These are phyloP conservation scores for Pistacia atlantica DNA, from an alignment of 345 rosid species.

Conservation along the genomic window DNA sequence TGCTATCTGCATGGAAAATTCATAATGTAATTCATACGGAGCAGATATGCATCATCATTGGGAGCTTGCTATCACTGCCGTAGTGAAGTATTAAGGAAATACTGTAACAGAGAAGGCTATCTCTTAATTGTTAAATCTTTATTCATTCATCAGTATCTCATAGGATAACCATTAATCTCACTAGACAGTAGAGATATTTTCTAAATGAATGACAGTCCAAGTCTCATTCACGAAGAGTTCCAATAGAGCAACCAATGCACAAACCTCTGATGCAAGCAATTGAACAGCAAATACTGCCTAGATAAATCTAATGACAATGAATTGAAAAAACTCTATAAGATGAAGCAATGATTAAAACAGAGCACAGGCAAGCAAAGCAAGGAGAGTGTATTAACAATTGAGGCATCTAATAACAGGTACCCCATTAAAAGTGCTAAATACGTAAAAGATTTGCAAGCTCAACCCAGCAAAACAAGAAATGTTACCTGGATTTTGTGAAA, in stretches of 20 bases:
- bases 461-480: slow-evolving; percentile 16
- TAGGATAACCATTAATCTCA: background rate
- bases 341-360: background rate
- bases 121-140: background rate
- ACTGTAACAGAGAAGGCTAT: background rate
- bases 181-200: background rate
- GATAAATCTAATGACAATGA: background rate
- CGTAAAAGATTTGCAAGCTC: background rate
- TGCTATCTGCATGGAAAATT: slow-evolving; percentile 64
- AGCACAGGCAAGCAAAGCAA: background rate
- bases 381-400: background rate
- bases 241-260: background rate
- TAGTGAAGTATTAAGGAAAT: background rate
- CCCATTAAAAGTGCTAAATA: background rate
- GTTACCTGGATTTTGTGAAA: slow-evolving; percentile 95
- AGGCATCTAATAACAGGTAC: background rate
- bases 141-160: background rate
- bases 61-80: background rate
- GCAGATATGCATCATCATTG: background rate
- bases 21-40: slow-evolving; percentile 5
- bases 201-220: background rate
- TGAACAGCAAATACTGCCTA: background rate
- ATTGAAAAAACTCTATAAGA: background rate
- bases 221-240: background rate
- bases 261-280: background rate